These are phyloP conservation scores for Citrullus colocynthis DNA, from an alignment of 306 rosid genomes.

Conservation along the genomic window DNA sequence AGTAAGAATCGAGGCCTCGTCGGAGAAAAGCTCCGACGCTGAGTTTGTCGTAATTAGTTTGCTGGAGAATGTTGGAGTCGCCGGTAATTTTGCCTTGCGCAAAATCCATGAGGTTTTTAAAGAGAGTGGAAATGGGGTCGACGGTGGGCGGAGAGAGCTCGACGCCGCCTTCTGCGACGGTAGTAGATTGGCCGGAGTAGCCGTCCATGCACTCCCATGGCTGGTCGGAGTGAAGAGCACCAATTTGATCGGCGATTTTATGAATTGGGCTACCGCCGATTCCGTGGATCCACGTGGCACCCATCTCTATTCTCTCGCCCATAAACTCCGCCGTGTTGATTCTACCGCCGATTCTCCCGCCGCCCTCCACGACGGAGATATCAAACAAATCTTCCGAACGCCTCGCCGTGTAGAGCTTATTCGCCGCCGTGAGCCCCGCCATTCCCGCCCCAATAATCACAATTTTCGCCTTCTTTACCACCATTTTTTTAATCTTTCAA, in stretches of 20 bases:
- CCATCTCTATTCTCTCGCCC: constrained; percentile 89
- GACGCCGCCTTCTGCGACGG: constrained; percentile 77
- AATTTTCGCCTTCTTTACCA: constrained; percentile 59
- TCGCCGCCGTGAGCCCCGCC: constrained; percentile 95
- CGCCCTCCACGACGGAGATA: constrained; percentile 74
- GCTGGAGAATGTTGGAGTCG: constrained; percentile 13
- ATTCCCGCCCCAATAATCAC: constrained; percentile 95
- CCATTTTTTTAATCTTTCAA: constrained; percentile 31
- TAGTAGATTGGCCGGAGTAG: constrained; percentile 33
- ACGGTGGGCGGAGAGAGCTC: constrained; percentile 31
- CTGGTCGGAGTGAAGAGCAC: constrained; percentile 57
- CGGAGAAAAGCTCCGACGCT: constrained; percentile 65
- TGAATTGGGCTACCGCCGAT: constrained; percentile 79
- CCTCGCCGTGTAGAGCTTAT: constrained; percentile 55
- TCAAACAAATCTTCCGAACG: constrained; percentile 49
- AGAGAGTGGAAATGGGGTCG: constrained; percentile 49
- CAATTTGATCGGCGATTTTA: constrained; percentile 53
- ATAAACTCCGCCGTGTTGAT: constrained; percentile 82
- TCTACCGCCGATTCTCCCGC: constrained; percentile 84
- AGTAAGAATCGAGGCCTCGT: constrained; percentile 48
- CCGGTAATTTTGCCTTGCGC: constrained; percentile 41
- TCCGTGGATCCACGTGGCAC: constrained; percentile 99
- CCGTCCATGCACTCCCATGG: constrained; percentile 99
- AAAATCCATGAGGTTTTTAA: constrained; percentile 58
- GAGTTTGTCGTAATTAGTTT: constrained; percentile 20